Conservation (phyloP, 2,329 filamentous ascomycete genomes). For the Corynespora cassiicola region DNA sequence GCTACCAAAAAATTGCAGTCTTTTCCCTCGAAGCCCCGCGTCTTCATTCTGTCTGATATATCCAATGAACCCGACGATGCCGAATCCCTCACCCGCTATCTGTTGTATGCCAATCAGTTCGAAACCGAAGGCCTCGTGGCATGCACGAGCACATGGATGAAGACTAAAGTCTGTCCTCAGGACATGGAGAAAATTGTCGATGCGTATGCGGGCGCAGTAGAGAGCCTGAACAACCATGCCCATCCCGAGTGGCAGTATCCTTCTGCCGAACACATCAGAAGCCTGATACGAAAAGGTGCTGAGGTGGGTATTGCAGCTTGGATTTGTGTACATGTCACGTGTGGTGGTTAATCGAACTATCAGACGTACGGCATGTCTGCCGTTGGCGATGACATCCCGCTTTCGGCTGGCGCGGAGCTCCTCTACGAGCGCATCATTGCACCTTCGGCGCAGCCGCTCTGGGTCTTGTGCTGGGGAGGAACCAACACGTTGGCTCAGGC, state of each 20-base stretch:
- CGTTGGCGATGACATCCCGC: constrained; percentile 33
- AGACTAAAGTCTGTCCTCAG: constrained; percentile 38
- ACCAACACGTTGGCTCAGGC: constrained; percentile 60
- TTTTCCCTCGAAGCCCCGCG: constrained; percentile 42
- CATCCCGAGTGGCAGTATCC: constrained; percentile 44
- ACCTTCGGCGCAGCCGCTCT: constrained; percentile 53
- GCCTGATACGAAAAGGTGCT: constrained; percentile 36
- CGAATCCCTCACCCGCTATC: constrained; percentile 45
- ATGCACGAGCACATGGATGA: constrained; percentile 50
- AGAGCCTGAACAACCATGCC: constrained; percentile 58
- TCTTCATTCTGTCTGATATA: constrained; percentile 50
- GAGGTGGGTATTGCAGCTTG: constrained; percentile 25
- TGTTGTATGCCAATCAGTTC: constrained; percentile 47
- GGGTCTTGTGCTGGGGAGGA: constrained; percentile 62
- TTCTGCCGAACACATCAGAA: constrained; percentile 28
- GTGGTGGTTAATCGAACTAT: neutral
- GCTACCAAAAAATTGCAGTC: constrained; percentile 32
- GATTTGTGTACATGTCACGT: neutral
- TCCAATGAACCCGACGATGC: constrained; percentile 49
- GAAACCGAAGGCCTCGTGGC: constrained; percentile 48
- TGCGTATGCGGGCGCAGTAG: constrained; percentile 39
- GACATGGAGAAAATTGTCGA: constrained; percentile 45
- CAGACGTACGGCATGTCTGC: constrained; percentile 49
- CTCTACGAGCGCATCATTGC: constrained; percentile 52
- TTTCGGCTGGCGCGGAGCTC: constrained; percentile 53